Percentiles rank a stretch among this genome's conserved stretches.
Evolutionary conservation across 1,139 yeast species (phyloP).

Genomic region (Tardiomyces digboiensis): DNA sequence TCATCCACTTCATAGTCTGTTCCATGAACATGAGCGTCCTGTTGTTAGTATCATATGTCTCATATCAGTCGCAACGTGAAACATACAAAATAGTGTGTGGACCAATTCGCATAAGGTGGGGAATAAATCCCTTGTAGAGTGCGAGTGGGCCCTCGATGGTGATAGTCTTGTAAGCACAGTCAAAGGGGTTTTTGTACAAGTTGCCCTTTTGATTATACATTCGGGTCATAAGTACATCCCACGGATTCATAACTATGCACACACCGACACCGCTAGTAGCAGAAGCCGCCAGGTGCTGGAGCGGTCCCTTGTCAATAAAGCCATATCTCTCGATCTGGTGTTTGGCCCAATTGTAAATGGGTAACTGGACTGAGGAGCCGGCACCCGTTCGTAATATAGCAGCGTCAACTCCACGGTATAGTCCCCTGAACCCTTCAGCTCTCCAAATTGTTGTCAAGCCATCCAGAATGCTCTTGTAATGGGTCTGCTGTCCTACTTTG

Average conservation of each 20-base stretch:
- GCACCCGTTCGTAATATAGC: constrained; percentile 92
- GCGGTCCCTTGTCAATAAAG: constrained; percentile 52
- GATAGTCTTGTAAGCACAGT: constrained; percentile 78
- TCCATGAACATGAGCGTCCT: constrained; percentile 92
- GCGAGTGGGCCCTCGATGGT: constrained; percentile 79
- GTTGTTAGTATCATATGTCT: too few relatives aligned
- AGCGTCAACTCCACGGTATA: constrained; percentile 89
- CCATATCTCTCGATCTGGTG: constrained; percentile 40
- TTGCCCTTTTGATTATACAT: constrained; percentile 92
- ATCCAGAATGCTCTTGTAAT: constrained; percentile 57
- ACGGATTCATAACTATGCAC: constrained; percentile 92
- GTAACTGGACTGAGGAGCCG: constrained; percentile 92
- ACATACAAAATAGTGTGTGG: constrained; percentile 95
- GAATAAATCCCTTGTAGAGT: constrained; percentile 88
- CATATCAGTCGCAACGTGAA: too few relatives aligned
- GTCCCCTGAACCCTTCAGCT: constrained; percentile 67
- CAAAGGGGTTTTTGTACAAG: constrained; percentile 77
- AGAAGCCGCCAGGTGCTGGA: constrained; percentile 65
- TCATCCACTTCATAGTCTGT: constrained; percentile 64
- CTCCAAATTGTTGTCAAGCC: constrained; percentile 56
- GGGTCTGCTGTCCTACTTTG: constrained; percentile 86
- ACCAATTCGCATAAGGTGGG: constrained; percentile 84
- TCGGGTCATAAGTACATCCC: constrained; percentile 92
- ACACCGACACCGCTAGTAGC: constrained; percentile 87
- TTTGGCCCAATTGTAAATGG: constrained; percentile 81